Evolutionary conservation across 1,284 basidiomycete genomes (phyloP).

Genomic region (Malassezia caprae): DNA sequence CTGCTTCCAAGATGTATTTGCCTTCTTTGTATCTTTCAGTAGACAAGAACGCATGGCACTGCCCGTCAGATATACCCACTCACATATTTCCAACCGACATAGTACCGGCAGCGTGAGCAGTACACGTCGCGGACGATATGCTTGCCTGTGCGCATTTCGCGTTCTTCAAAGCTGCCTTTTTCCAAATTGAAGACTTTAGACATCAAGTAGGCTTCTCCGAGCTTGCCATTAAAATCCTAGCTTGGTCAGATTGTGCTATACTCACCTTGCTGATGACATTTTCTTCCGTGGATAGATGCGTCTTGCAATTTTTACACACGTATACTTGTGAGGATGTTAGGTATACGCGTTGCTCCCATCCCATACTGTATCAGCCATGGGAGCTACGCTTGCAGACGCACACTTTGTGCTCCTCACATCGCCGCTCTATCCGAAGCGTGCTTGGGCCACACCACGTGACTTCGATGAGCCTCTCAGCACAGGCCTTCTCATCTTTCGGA

Average conservation of each 20-base stretch:
- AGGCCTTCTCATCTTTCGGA: neutral
- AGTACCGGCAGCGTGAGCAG: conserved; percentile 68
- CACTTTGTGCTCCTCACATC: neutral
- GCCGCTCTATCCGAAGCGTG: neutral
- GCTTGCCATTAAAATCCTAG: conserved; percentile 60
- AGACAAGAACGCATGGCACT: conserved; percentile 82
- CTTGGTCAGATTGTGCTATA: too few relatives aligned
- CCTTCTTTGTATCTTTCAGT: conserved; percentile 97
- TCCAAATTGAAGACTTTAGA: conserved; percentile 80
- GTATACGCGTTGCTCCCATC: conserved; percentile 77
- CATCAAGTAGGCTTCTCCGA: conserved; percentile 87
- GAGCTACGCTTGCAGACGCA: neutral
- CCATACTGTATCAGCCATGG: conserved; percentile 56
- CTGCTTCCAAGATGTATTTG: conserved; percentile 87
- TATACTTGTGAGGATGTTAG: conserved; percentile 73
- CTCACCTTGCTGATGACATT: conserved; percentile 67
- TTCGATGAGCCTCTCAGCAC: neutral
- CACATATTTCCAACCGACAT: neutral
- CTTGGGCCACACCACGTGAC: conserved; percentile 1
- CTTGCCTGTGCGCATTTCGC: conserved; percentile 90
- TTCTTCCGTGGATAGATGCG: conserved; percentile 84
- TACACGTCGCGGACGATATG: conserved; percentile 91
- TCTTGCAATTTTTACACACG: conserved; percentile 78
- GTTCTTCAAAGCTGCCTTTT: conserved; percentile 75
- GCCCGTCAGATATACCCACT: neutral